phyloP scores from a whole-genome alignment of 352 stramenopile species.

The Globisporangium sylvaticum region DNA sequence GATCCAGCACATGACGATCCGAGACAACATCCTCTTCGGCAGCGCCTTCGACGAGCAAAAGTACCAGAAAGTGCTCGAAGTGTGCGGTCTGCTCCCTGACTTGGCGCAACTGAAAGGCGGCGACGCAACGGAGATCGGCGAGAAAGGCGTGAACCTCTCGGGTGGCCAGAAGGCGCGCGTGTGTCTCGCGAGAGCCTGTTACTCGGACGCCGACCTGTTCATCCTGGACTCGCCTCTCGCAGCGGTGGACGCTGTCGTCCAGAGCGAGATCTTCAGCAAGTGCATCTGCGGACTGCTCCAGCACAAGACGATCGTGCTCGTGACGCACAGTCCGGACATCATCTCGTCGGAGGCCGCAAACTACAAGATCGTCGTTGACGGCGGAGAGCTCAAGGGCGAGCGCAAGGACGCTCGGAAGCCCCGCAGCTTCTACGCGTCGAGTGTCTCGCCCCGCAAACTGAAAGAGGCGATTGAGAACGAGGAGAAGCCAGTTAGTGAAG shows the following conservation, averaged over 20 bases:
- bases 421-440: background rate
- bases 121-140: slow-evolving; percentile 85
- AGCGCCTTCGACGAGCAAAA: slow-evolving; percentile 11
- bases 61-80: too few species aligned
- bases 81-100: too few species aligned
- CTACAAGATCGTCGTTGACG: slow-evolving; percentile 4
- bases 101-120: too few species aligned
- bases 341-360: slow-evolving; percentile 24
- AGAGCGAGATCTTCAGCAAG: slow-evolving; percentile 86
- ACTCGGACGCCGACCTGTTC: slow-evolving; percentile 33
- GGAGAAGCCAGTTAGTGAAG: background rate
- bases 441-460: background rate
- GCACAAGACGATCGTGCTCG: slow-evolving; percentile 81
- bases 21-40: slow-evolving; percentile 91
- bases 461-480: background rate
- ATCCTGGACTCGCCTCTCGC: slow-evolving; percentile 20
- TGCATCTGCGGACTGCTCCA: slow-evolving; percentile 36
- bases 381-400: too few species aligned
- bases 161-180: slow-evolving; percentile 86
- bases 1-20: slow-evolving; percentile 90
- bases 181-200: slow-evolving; percentile 43
- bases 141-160: slow-evolving; percentile 91
- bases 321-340: slow-evolving; percentile 88
- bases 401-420: too few species aligned
- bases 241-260: slow-evolving; percentile 53